Percentiles rank a stretch among this genome's conserved stretches.
Evolutionary conservation across 306 rosid genomes (phyloP).

Genomic region (Potentilla sterilis): DNA sequence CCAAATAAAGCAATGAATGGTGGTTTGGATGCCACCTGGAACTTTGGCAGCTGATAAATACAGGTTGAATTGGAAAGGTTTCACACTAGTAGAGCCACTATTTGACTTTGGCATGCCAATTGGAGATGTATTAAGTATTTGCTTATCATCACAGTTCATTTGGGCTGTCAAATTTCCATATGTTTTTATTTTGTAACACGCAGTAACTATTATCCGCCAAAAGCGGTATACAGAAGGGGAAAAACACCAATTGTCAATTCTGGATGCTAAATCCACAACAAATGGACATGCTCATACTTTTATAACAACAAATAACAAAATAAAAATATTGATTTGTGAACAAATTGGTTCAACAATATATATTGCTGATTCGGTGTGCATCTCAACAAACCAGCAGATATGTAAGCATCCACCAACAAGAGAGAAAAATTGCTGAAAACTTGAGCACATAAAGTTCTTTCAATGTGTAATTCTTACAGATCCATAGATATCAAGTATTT

Average conservation of each 20-base stretch:
- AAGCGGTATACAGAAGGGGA: background rate
- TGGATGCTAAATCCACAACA: background rate
- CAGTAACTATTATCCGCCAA: background rate
- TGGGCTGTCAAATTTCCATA: background rate
- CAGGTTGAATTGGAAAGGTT: background rate
- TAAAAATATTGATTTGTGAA: no score
- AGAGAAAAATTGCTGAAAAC: background rate
- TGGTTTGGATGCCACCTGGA: background rate
- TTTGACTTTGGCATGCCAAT: background rate
- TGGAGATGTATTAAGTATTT: background rate
- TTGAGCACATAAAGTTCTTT: background rate
- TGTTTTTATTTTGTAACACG: background rate
- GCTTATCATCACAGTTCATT: background rate
- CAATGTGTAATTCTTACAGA: background rate
- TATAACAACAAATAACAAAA: no score
- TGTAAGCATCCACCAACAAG: background rate
- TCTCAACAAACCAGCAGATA: background rate
- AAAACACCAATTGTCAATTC: background rate
- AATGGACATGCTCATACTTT: background rate
- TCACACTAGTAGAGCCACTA: background rate
- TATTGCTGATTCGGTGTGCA: background rate
- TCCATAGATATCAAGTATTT: background rate
- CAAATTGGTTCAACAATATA: background rate
- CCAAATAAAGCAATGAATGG: background rate
- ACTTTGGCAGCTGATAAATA: background rate